Evolutionary conservation across 371 early-diverging fungal species (phyloP).

Genomic region (Mucor racemosus): DNA sequence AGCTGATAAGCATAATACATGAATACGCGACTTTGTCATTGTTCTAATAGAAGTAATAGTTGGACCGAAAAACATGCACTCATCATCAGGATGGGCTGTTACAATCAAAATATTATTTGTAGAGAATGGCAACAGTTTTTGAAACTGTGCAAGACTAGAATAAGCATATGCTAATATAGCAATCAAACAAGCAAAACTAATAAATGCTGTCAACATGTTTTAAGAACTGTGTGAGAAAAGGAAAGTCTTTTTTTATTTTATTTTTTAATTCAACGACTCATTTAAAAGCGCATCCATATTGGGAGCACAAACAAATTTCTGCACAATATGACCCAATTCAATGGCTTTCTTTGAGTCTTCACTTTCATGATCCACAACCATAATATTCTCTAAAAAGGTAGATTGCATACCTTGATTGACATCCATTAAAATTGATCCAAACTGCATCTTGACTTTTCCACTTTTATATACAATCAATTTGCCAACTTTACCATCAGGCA

Average conservation of each 20-base stretch:
- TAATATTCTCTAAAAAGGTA: constrained; percentile 64
- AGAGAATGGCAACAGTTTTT: constrained; percentile 9
- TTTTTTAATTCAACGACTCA: constrained; percentile 12
- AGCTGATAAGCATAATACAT: constrained; percentile 85
- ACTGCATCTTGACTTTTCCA: constrained; percentile 71
- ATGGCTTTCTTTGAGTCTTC: constrained; percentile 55
- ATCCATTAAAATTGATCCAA: constrained; percentile 72
- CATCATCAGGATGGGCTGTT: constrained; percentile 99
- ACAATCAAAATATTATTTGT: constrained; percentile 69
- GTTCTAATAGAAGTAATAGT: constrained; percentile 58
- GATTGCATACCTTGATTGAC: constrained; percentile 62
- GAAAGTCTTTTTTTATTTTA: neutral
- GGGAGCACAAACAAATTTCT: constrained; percentile 69
- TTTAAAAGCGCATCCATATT: constrained; percentile 59
- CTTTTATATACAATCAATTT: constrained; percentile 71
- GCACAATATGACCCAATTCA: constrained; percentile 67
- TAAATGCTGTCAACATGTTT: constrained; percentile 1
- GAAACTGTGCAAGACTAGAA: constrained; percentile 24
- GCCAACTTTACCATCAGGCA: constrained; percentile 70
- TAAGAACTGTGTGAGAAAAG: neutral
- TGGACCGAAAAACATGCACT: constrained; percentile 99
- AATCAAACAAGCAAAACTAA: constrained; percentile 10
- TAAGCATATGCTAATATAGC: constrained; percentile 22
- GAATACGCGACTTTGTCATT: constrained; percentile 53
- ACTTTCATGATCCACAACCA: constrained; percentile 61